These are phyloP conservation scores for Candida anutae DNA, from an alignment of 1,139 yeast genomes.

Conservation along the genomic window DNA sequence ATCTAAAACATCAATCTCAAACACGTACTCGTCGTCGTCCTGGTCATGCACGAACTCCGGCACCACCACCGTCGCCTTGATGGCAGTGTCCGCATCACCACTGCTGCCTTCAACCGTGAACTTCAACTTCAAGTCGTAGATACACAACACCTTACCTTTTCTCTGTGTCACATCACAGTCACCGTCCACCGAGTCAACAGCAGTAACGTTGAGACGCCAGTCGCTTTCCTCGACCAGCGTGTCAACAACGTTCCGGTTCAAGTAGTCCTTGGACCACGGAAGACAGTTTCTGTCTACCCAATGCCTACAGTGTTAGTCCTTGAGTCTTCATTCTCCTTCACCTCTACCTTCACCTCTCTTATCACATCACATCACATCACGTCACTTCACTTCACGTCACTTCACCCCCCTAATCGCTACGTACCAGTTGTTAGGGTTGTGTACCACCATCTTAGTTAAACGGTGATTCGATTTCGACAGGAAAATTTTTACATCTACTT, in stretches of 20 bases:
- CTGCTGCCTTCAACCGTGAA: constrained; percentile 33
- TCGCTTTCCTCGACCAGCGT: constrained; percentile 27
- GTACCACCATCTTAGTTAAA: constrained; percentile 50
- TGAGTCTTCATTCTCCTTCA: background rate
- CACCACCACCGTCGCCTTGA: constrained; percentile 19
- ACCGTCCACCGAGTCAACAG: constrained; percentile 46
- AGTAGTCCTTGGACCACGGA: constrained; percentile 64
- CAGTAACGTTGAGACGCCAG: constrained; percentile 26
- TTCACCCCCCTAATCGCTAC: constrained; percentile 13
- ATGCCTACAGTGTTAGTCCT: constrained; percentile 45
- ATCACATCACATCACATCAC: constrained; percentile 41
- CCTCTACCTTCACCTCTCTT: background rate
- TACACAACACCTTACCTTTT: constrained; percentile 71
- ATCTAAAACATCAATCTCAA: constrained; percentile 34
- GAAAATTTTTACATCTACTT: too few species aligned
- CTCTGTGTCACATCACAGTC: constrained; percentile 79
- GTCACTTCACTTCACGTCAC: background rate
- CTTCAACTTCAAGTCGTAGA: constrained; percentile 54
- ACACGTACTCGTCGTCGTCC: constrained; percentile 55
- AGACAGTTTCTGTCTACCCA: constrained; percentile 79
- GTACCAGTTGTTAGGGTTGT: constrained; percentile 78
- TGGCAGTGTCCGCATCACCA: constrained; percentile 19
- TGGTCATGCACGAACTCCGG: constrained; percentile 73
- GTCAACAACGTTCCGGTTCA: constrained; percentile 35
- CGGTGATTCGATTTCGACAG: constrained; percentile 2